Conservation (phyloP, 208 protist species). For the Trypanosoma congolense region DNA sequence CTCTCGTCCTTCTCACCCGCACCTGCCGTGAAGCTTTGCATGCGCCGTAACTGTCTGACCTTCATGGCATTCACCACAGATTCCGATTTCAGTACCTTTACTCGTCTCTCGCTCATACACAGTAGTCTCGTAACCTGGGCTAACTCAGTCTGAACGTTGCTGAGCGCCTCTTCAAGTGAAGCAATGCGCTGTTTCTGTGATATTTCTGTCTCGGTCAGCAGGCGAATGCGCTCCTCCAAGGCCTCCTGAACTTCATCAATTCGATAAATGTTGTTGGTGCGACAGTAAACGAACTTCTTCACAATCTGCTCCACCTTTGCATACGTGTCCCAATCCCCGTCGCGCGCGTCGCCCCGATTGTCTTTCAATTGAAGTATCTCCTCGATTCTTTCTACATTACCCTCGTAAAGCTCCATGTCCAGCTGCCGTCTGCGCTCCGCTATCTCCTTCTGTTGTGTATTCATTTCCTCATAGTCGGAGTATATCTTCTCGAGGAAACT, state of each 20-base stretch:
- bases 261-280: constrained; percentile 15
- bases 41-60: constrained; percentile 44
- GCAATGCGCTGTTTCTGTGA: constrained; percentile 28
- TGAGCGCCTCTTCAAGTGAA: constrained; percentile 18
- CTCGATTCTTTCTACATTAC: constrained; percentile 63
- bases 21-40: constrained; percentile 21
- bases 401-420: constrained; percentile 45
- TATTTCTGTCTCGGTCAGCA: constrained; percentile 6
- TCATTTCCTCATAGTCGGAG: constrained; percentile 62
- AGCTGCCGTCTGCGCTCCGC: constrained; percentile 43
- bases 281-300: constrained; percentile 66
- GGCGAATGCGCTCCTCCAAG: constrained; percentile 20
- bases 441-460: constrained; percentile 55
- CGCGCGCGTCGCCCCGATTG: not conserved
- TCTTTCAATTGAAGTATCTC: constrained; percentile 35
- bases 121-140: constrained; percentile 47
- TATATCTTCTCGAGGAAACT: constrained; percentile 66
- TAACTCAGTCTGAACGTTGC: constrained; percentile 42
- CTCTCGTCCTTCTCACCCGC: constrained; percentile 7
- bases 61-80: constrained; percentile 40
- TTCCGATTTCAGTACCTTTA: constrained; percentile 35
- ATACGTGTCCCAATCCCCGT: constrained; percentile 80
- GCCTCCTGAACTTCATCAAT: constrained; percentile 1
- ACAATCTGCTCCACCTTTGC: constrained; percentile 59
- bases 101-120: constrained; percentile 44